Evolutionary conservation across 306 rosid genomes (phyloP).

Genomic region (Vigna radiata): DNA sequence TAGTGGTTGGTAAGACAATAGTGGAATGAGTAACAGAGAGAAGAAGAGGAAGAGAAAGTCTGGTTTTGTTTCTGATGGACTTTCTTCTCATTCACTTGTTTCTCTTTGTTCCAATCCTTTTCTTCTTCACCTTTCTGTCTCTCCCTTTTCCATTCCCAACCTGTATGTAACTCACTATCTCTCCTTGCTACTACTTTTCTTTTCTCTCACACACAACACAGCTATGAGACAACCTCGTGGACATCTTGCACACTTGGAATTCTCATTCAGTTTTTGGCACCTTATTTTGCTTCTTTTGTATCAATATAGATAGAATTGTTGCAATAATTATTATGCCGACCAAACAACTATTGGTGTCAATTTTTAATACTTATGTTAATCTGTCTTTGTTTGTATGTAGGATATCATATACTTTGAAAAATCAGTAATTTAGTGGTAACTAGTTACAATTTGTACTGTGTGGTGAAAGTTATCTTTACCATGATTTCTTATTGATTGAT

Average conservation of each 20-base stretch:
- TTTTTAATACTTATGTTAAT: not conserved
- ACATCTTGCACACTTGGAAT: not conserved
- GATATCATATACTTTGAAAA: not conserved
- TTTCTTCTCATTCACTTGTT: not conserved
- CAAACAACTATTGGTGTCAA: not conserved
- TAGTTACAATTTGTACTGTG: not conserved
- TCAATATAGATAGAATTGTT: not conserved
- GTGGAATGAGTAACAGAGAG: too few relatives aligned
- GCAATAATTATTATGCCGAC: not conserved
- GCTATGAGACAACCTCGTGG: not conserved
- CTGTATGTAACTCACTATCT: constrained; percentile 2
- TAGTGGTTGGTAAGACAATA: too few relatives aligned
- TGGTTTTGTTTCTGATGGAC: constrained; percentile 3
- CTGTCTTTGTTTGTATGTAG: not conserved
- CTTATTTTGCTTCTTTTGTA: not conserved
- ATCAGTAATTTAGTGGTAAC: not conserved
- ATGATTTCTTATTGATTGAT: not conserved
- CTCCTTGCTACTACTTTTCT: not conserved
- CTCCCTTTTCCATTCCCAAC: constrained; percentile 9
- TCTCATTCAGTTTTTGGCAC: not conserved
- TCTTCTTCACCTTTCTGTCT: not conserved
- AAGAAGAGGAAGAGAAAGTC: not conserved
- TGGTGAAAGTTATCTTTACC: not conserved
- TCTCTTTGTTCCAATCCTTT: constrained; percentile 5
- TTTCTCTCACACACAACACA: not conserved